Conservation (phyloP, 2,329 filamentous ascomycete species). For the Stagonosporopsis rhizophila region DNA sequence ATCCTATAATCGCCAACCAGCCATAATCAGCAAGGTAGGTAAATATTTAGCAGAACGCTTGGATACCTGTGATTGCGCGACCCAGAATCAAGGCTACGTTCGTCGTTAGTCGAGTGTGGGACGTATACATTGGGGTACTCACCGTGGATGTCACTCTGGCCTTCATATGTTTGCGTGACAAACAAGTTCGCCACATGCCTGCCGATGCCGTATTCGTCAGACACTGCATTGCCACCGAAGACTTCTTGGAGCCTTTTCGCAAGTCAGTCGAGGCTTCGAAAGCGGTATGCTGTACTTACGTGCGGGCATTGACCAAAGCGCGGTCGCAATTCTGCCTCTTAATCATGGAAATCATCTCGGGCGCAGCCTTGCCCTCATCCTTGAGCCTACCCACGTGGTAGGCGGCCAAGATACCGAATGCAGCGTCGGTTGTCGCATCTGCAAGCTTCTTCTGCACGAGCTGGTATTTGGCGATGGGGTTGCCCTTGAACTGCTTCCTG, state of each 20-base stretch:
- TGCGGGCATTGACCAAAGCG: conserved; percentile 78
- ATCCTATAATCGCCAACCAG: background rate
- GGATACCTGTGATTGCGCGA: conserved; percentile 68
- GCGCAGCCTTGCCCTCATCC: conserved; percentile 84
- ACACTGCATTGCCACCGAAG: conserved; percentile 97
- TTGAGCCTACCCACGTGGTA: conserved; percentile 92
- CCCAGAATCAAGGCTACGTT: conserved; percentile 57
- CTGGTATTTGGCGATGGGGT: conserved; percentile 94
- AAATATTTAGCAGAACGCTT: conserved; percentile 72
- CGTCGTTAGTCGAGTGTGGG: conserved; percentile 37
- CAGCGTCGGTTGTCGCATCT: conserved; percentile 88
- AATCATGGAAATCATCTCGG: conserved; percentile 97
- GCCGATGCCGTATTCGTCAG: conserved; percentile 94
- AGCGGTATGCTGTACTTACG: conserved; percentile 50
- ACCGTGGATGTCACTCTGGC: conserved; percentile 97
- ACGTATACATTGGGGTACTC: conserved; percentile 54
- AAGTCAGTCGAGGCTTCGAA: conserved; percentile 20
- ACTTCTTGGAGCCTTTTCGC: conserved; percentile 79
- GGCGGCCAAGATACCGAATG: conserved; percentile 88
- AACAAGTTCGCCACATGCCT: conserved; percentile 95
- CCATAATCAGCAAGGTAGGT: background rate
- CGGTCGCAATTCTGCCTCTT: conserved; percentile 98
- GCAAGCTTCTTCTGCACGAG: conserved; percentile 97
- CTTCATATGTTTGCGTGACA: conserved; percentile 97
- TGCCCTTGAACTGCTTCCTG: conserved; percentile 93